Evolutionary conservation across 345 rosid species (phyloP).

Genomic region (Ailanthus altissimus): DNA sequence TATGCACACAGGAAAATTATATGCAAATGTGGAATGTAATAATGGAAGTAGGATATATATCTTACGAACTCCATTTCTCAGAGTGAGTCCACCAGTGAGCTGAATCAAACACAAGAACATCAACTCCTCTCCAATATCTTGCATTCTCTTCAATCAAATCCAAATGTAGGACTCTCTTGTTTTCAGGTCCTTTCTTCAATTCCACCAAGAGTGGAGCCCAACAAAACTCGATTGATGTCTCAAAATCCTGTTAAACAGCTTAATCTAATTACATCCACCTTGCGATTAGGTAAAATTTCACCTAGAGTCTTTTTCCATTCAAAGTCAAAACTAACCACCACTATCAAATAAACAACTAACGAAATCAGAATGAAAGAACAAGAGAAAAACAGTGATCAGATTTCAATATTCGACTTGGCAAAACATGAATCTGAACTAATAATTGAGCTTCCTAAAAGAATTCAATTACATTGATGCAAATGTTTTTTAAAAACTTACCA

Average conservation of each 20-base stretch:
- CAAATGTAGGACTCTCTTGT: conserved; percentile 72
- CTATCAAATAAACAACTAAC: not conserved
- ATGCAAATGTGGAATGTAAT: not conserved
- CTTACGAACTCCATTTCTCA: conserved; percentile 71
- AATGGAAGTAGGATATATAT: not conserved
- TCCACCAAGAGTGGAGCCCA: conserved; percentile 98
- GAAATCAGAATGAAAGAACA: not conserved
- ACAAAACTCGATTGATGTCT: conserved; percentile 73
- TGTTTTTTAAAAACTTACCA: conserved; percentile 40
- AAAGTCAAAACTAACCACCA: not conserved
- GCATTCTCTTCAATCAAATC: conserved; percentile 93
- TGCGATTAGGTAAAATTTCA: too few relatives aligned
- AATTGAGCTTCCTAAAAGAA: too few relatives aligned
- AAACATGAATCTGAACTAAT: not conserved
- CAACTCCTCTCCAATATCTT: conserved; percentile 80
- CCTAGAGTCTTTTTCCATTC: not conserved
- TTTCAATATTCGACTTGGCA: not conserved
- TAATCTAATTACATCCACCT: not conserved
- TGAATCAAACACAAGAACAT: conserved; percentile 85
- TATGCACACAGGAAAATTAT: not conserved
- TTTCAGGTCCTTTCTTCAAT: conserved; percentile 52
- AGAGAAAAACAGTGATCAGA: too few relatives aligned
- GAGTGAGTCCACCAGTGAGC: conserved; percentile 99
- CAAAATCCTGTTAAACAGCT: conserved; percentile 58
- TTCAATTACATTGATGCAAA: too few relatives aligned